Evolutionary conservation across 2,329 filamentous ascomycete genomes (phyloP).

Genomic region (Venturia asperata): DNA sequence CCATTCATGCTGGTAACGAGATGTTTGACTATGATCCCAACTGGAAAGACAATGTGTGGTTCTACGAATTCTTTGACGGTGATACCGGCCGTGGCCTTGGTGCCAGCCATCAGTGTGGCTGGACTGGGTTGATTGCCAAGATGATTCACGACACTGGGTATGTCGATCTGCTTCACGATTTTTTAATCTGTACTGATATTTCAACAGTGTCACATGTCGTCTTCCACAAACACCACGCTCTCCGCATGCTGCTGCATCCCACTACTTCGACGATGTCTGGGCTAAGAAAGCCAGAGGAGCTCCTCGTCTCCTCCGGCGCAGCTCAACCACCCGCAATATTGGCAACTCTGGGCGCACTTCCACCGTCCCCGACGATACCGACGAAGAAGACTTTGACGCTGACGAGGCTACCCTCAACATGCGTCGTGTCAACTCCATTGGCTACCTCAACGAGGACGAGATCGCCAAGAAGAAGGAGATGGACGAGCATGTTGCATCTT

Average conservation of each 20-base stretch:
- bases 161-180: constrained; percentile 31
- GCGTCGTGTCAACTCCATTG: constrained; percentile 42
- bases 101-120: constrained; percentile 90
- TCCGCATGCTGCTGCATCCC: constrained; percentile 71
- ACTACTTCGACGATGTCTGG: constrained; percentile 94
- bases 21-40: constrained; percentile 83
- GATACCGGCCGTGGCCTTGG: constrained; percentile 84
- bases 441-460: constrained; percentile 47
- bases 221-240: constrained; percentile 89
- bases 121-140: constrained; percentile 91
- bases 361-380: neutral
- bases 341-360: constrained; percentile 69
- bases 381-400: constrained; percentile 28
- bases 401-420: constrained; percentile 23
- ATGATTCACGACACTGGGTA: constrained; percentile 98
- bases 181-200: constrained; percentile 34
- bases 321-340: constrained; percentile 76
- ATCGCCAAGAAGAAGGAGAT: constrained; percentile 32
- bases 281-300: constrained; percentile 43
- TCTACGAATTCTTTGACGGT: constrained; percentile 95
- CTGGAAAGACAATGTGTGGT: constrained; percentile 93
- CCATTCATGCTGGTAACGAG: constrained; percentile 79
- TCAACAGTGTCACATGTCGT: constrained; percentile 68
- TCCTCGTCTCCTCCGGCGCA: constrained; percentile 59
- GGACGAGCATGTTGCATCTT: constrained; percentile 64